A percentile compares a stretch with the other conserved stretches of the same genome.
These are phyloP conservation scores for Corrigiola litoralis DNA, from an alignment of 179 eudicot species.

Conservation along the genomic window DNA sequence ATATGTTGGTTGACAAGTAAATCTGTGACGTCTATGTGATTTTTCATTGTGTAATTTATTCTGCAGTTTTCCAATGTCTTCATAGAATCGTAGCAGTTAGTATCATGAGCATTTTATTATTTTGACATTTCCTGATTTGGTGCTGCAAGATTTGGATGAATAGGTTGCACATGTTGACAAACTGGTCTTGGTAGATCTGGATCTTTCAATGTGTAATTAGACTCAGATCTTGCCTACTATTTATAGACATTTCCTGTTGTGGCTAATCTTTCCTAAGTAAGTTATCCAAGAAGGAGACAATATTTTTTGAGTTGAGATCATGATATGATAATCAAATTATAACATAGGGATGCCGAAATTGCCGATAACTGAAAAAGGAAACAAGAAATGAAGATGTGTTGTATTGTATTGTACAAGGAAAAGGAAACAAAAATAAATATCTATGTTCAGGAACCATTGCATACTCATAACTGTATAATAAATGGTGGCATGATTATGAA, in stretches of 20 bases:
- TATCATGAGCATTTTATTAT: constrained; percentile 12
- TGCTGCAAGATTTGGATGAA: constrained; percentile 13
- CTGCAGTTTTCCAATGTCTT: background rate
- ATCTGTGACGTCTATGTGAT: background rate
- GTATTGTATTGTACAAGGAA: too few species aligned
- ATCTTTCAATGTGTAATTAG: constrained; percentile 20
- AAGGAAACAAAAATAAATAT: too few species aligned
- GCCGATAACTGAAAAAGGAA: background rate
- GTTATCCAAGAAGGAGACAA: too few species aligned
- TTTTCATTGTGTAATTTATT: constrained; percentile 2
- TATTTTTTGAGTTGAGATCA: too few species aligned
- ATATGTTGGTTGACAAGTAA: background rate
- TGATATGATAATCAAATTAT: background rate
- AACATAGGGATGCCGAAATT: too few species aligned
- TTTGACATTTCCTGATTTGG: background rate
- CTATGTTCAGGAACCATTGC: too few species aligned
- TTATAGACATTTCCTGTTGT: background rate
- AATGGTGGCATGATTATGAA: background rate
- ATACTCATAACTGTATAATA: too few species aligned
- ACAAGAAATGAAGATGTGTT: background rate
- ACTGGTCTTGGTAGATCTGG: constrained; percentile 18
- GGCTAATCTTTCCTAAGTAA: background rate
- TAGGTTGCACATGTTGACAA: constrained; percentile 20
- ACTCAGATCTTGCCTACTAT: constrained; percentile 3
- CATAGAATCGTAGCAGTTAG: background rate